Conservation (phyloP, 768 basidiomycete species). For the Mycena albidolilacea region DNA sequence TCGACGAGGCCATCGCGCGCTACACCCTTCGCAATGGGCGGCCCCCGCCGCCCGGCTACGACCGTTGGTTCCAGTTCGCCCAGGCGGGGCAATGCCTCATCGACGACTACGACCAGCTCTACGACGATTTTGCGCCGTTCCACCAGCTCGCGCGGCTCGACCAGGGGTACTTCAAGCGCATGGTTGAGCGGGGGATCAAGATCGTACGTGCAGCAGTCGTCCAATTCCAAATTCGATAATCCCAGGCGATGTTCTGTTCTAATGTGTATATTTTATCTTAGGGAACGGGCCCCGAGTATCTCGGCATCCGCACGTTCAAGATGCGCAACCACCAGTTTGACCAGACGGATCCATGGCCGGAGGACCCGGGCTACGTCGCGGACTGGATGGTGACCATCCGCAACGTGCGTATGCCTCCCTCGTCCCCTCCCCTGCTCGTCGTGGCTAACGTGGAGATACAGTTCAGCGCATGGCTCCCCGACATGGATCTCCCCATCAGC, state of each 20-base stretch:
- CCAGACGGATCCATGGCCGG: not conserved
- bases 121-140: constrained; percentile 28
- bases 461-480: constrained; percentile 25
- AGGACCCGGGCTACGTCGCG: constrained; percentile 21
- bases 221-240: too few relatives aligned
- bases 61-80: constrained; percentile 22
- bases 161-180: constrained; percentile 12
- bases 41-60: constrained; percentile 17
- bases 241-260: not conserved
- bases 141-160: constrained; percentile 27
- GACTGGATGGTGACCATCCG: constrained; percentile 21
- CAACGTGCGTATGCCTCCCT: constrained; percentile 2
- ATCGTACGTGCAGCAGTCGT: constrained; percentile 8
- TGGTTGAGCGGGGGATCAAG: constrained; percentile 17
- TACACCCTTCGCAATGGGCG: constrained; percentile 19
- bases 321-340: not conserved
- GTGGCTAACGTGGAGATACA: not conserved
- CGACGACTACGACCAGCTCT: constrained; percentile 23
- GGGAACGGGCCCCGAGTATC: constrained; percentile 2
- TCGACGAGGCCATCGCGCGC: constrained; percentile 24
- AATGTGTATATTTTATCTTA: not conserved
- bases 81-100: constrained; percentile 17
- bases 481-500: constrained; percentile 37
- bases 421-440: not conserved
- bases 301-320: constrained; percentile 8